Evolutionary conservation across 2,329 filamentous ascomycete genomes (phyloP), one percentile per base, ranked within the genome.

Genomic region (Ophiocordyceps camponoti-leonardi): DNA sequence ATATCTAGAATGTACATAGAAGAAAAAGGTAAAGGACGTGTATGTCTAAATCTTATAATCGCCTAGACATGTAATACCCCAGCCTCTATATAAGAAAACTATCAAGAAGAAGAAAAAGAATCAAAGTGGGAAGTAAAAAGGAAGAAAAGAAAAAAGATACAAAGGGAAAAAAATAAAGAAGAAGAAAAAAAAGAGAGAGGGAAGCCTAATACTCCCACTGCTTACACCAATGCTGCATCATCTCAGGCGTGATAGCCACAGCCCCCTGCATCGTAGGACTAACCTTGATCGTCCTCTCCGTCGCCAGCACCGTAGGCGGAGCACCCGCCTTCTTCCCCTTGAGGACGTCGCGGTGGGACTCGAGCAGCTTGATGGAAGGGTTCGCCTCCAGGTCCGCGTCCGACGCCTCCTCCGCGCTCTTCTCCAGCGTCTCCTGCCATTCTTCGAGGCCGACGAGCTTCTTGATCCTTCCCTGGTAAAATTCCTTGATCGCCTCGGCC

Each of bases 281-380:
- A 11, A 41, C n/a, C 23, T 33, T 22, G 16, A 16, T 13, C 2
- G 44, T 39, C 44, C 44, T 20, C 23, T 45, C 40, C 11, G 44
- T 41, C 3, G 26, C 44, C 8, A 45, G 28, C 2, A 39, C 20
- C 1, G 44, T 45, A 7, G 35, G 20, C 11, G 30, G 7, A 1
- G 13, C 11, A 2, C 49, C 49, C 3, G 44, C 44, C 8, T 41
- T 42, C n/a, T 43, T 41, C 5, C 44, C 48, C 13, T 30, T 41
- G 22, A 46, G 37, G 13, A 58, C 44, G n/a, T 42, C 46, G 19
- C 56, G 57, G 50, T 72, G 75, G 23, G 69, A 67, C 41, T 72
- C 69, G 0, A 75, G 50, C 41, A 77, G 57, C 58, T 75, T 76
- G 39, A 74, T 51, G 11, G 64, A 71, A 0, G 70, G 70, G 50